phyloP scores from a whole-genome alignment of 2,329 filamentous ascomycete genomes.

The Penicillium sp. region DNA sequence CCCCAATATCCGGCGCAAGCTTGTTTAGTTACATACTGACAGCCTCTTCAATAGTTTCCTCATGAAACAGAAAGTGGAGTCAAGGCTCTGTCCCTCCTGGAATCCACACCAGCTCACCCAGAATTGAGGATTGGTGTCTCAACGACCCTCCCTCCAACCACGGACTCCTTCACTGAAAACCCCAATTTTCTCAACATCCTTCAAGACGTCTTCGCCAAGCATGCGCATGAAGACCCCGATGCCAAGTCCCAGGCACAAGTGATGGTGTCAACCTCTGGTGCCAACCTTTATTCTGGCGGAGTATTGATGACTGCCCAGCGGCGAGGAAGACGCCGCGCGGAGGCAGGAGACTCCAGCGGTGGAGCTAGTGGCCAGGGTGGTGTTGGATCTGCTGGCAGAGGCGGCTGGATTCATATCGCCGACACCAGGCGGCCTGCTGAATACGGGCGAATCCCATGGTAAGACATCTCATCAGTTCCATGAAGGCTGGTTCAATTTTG shows the following conservation, averaged over 20 bases:
- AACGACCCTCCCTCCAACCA: slow-evolving; percentile 54
- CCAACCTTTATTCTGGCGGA: slow-evolving; percentile 52
- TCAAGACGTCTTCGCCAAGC: slow-evolving; percentile 53
- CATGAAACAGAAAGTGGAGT: slow-evolving; percentile 39
- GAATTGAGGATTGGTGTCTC: slow-evolving; percentile 57
- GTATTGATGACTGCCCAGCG: slow-evolving; percentile 44
- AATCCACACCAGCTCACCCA: slow-evolving; percentile 53
- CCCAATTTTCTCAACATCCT: slow-evolving; percentile 55
- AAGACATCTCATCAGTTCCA: slow-evolving; percentile 5
- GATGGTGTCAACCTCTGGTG: slow-evolving; percentile 58
- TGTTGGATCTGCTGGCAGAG: slow-evolving; percentile 55
- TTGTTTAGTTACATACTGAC: too few species aligned
- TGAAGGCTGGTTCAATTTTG: background rate
- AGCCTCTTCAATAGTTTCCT: too few species aligned
- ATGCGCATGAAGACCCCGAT: slow-evolving; percentile 56
- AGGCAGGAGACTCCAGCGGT: slow-evolving; percentile 49
- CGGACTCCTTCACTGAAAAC: slow-evolving; percentile 57
- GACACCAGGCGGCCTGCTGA: slow-evolving; percentile 60
- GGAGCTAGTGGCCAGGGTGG: slow-evolving; percentile 59
- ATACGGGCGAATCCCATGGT: slow-evolving; percentile 62
- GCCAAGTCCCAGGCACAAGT: slow-evolving; percentile 59
- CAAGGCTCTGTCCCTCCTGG: slow-evolving; percentile 56
- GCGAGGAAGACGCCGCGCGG: slow-evolving; percentile 36
- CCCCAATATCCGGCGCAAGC: too few species aligned
- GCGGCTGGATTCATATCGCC: slow-evolving; percentile 63